A percentile compares a stretch with the other conserved stretches of the same genome.
Conservation (phyloP, 1,284 basidiomycete genomes). For the Serendipita sp. region DNA sequence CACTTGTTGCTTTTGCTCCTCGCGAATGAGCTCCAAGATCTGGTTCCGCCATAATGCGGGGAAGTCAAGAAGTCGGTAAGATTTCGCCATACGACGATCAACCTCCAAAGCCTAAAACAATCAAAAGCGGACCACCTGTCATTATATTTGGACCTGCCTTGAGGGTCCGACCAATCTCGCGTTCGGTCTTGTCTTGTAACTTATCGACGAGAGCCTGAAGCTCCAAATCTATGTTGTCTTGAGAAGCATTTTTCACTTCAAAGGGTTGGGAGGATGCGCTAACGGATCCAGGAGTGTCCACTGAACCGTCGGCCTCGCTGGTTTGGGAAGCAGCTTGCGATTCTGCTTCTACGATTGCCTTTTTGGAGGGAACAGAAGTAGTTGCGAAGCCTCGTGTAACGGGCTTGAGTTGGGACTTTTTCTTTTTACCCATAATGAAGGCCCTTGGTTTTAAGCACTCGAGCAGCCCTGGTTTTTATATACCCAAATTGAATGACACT, state of each 20-base stretch:
- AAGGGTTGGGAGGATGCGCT: not conserved
- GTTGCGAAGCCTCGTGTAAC: slow-evolving; percentile 70
- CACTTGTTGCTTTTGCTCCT: slow-evolving; percentile 19
- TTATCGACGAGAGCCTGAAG: slow-evolving; percentile 64
- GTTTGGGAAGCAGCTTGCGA: not conserved
- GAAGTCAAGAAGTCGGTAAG: slow-evolving; percentile 51
- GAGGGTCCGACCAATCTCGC: slow-evolving; percentile 61
- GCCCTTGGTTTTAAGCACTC: no score
- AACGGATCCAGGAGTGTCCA: not conserved
- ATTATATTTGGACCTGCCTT: slow-evolving; percentile 28
- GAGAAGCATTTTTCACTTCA: slow-evolving; percentile 18
- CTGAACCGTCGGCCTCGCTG: slow-evolving; percentile 12
- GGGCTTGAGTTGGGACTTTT: slow-evolving; percentile 70
- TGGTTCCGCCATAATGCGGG: slow-evolving; percentile 45
- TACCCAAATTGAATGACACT: no score
- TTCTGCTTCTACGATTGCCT: slow-evolving; percentile 25
- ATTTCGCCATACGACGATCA: slow-evolving; percentile 64
- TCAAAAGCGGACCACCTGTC: not conserved
- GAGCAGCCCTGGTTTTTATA: no score
- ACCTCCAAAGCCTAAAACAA: slow-evolving; percentile 60
- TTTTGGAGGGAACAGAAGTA: slow-evolving; percentile 78
- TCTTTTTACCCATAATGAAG: slow-evolving; percentile 68
- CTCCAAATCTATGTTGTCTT: slow-evolving; percentile 30
- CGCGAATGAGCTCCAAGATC: slow-evolving; percentile 39
- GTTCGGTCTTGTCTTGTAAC: slow-evolving; percentile 78